Conservation (phyloP, 768 basidiomycete genomes). For the Paxillus rubicundulus region DNA sequence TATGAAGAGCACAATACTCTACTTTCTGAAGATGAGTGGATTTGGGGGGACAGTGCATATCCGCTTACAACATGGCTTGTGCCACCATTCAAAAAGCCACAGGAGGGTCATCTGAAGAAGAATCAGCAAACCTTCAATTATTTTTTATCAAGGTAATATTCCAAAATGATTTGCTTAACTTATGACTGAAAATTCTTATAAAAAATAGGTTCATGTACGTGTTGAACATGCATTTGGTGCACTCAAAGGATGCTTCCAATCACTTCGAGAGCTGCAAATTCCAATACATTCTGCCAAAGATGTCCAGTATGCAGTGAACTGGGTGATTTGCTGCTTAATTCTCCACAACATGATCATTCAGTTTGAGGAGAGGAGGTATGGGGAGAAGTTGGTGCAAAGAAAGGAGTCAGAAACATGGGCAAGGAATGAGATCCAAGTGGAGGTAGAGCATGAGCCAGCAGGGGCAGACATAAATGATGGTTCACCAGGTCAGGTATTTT, state of each 20-base stretch:
- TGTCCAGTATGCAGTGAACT: background rate
- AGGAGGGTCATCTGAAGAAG: conserved; percentile 13
- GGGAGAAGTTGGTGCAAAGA: no score
- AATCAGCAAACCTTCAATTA: conserved; percentile 18
- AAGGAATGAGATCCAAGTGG: no score
- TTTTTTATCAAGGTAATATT: background rate
- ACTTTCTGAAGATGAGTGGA: background rate
- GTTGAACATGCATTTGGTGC: background rate
- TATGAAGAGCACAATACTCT: background rate
- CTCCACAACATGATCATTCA: no score
- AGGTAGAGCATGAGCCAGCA: no score
- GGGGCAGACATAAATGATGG: no score
- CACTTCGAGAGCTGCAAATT: background rate
- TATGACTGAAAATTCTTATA: background rate
- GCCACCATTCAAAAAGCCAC: background rate
- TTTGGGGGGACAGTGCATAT: no score
- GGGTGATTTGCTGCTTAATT: no score
- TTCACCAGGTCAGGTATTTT: no score
- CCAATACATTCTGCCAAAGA: background rate
- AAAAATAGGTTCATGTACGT: background rate
- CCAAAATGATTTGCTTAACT: conserved; percentile 8
- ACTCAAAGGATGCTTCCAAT: no score
- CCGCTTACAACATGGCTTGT: no score
- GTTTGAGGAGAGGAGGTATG: no score
- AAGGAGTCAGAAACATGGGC: no score